Evolutionary conservation across 2,329 filamentous ascomycete genomes (phyloP).

Genomic region (Xylariaceae sp.): DNA sequence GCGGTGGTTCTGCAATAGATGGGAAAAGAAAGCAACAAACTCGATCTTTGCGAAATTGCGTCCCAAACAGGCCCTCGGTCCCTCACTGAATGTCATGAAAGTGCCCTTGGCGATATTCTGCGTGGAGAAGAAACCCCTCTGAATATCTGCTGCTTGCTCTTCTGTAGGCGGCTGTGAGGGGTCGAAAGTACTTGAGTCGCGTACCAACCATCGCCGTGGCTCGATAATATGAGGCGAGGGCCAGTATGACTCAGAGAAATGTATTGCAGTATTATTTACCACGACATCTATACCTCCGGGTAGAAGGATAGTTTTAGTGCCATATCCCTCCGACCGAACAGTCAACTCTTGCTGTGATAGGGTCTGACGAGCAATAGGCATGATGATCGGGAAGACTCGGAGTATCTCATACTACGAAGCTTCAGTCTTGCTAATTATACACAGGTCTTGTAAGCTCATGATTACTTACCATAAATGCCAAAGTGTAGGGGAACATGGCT

Average conservation of each 20-base stretch:
- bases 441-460: neutral
- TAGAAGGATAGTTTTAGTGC: neutral
- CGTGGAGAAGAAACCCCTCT: neutral
- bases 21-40: constrained; percentile 13
- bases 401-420: constrained; percentile 4
- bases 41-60: constrained; percentile 19
- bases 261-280: constrained; percentile 12
- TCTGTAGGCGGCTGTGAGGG: neutral
- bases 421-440: neutral
- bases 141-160: constrained; percentile 6
- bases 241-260: constrained; percentile 12
- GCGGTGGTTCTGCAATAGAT: neutral
- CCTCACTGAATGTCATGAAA: constrained; percentile 16
- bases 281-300: constrained; percentile 8
- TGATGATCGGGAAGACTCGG: constrained; percentile 9
- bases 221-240: constrained; percentile 10
- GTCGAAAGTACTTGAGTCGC: neutral
- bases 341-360: neutral
- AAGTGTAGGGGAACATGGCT: constrained; percentile 7
- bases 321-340: neutral
- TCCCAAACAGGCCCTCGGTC: constrained; percentile 12
- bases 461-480: constrained; percentile 7
- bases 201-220: constrained; percentile 10
- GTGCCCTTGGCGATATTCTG: constrained; percentile 1
- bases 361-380: constrained; percentile 9